These are phyloP conservation scores for Blastobotrys niveus DNA, from an alignment of 1,139 yeast genomes.

Conservation along the genomic window DNA sequence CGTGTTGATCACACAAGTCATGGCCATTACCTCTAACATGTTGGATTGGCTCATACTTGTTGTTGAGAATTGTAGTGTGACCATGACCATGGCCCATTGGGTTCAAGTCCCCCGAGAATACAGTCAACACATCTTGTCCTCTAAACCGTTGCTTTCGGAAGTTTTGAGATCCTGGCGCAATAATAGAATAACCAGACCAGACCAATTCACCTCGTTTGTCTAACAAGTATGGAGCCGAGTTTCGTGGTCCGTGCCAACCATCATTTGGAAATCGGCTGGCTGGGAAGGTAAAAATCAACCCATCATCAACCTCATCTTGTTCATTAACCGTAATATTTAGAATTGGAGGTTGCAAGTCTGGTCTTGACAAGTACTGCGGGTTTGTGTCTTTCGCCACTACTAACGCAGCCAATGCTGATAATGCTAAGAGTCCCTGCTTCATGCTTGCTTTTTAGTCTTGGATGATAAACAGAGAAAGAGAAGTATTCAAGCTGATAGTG, in stretches of 20 bases:
- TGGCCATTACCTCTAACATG: background rate
- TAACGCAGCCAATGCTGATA: too few relatives aligned
- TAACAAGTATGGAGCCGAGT: slow-evolving; percentile 16
- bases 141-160: slow-evolving; percentile 8
- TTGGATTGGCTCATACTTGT: slow-evolving; percentile 14
- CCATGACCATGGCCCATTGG: slow-evolving; percentile 17
- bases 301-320: slow-evolving; percentile 6
- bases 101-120: slow-evolving; percentile 14
- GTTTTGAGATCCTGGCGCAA: slow-evolving; percentile 14
- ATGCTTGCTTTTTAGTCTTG: too few relatives aligned
- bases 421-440: too few relatives aligned
- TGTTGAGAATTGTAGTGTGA: slow-evolving; percentile 13
- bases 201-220: slow-evolving; percentile 15
- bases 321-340: slow-evolving; percentile 15
- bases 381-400: too few relatives aligned
- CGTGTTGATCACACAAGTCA: slow-evolving; percentile 13
- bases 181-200: slow-evolving; percentile 17
- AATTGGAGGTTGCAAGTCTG: slow-evolving; percentile 16
- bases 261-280: slow-evolving; percentile 13
- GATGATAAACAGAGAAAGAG: too few relatives aligned
- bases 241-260: slow-evolving; percentile 8
- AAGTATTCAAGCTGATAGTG: too few relatives aligned
- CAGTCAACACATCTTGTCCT: slow-evolving; percentile 2
- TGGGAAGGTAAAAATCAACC: slow-evolving; percentile 14
- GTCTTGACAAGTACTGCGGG: slow-evolving; percentile 13